Evolutionary conservation across 108 stramenopile species (phyloP).

Genomic region (Craspedostauros australis): DNA sequence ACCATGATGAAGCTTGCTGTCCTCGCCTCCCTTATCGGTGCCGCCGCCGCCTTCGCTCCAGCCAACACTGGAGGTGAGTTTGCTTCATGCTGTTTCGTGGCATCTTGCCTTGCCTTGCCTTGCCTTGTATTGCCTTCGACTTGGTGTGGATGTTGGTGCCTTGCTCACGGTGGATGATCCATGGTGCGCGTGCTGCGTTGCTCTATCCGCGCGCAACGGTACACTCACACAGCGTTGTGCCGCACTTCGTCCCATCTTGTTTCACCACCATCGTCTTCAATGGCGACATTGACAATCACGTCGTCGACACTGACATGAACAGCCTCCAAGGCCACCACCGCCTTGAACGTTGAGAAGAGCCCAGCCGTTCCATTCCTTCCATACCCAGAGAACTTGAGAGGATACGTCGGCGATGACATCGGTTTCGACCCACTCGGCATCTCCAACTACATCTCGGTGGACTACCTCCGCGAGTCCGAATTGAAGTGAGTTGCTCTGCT

Average conservation of each 20-base stretch:
- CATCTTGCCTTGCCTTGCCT: too few relatives aligned
- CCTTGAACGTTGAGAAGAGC: slow-evolving; percentile 38
- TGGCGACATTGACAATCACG: too few relatives aligned
- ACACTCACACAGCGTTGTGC: too few relatives aligned
- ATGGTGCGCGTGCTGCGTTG: too few relatives aligned
- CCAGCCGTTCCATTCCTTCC: slow-evolving; percentile 90
- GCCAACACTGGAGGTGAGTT: slow-evolving; percentile 20
- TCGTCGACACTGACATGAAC: too few relatives aligned
- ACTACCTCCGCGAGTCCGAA: slow-evolving; percentile 91
- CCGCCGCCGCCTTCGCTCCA: slow-evolving; percentile 56
- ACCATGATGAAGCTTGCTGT: slow-evolving; percentile 41
- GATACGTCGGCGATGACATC: slow-evolving; percentile 82
- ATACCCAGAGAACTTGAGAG: slow-evolving; percentile 85
- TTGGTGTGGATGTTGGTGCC: too few relatives aligned
- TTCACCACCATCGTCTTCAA: too few relatives aligned
- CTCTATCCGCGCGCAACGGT: too few relatives aligned
- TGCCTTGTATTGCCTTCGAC: not conserved
- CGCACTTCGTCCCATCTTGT: too few relatives aligned
- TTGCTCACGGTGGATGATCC: too few relatives aligned
- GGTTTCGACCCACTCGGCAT: slow-evolving; percentile 94
- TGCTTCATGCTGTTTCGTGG: not conserved
- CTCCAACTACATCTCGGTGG: slow-evolving; percentile 81
- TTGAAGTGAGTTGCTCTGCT: slow-evolving; percentile 64
- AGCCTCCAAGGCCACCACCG: slow-evolving; percentile 26
- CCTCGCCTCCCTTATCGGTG: slow-evolving; percentile 45